Evolutionary conservation across 2,329 filamentous ascomycete species (phyloP), one percentile per base, ranked within the genome.

Genomic region (Sporothrix dimorphospora): DNA sequence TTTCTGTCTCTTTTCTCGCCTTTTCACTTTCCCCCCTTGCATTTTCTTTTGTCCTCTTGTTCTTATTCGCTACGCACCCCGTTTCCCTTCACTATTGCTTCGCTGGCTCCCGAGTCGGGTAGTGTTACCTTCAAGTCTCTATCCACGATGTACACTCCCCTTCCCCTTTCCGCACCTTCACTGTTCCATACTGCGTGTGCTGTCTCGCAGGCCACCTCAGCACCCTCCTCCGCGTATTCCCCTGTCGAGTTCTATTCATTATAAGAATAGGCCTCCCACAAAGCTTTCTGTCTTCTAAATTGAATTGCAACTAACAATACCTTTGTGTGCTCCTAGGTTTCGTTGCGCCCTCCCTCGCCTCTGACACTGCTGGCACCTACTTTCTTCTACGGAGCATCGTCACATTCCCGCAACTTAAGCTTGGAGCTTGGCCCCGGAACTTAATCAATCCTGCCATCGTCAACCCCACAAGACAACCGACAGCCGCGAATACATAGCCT

Each of bases 211-310:
- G 8, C 40, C 27, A 59, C 40, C 14, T n/a, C 16, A 19, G 59
- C 38, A 8, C n/a, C 12, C 7, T 30, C 27, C 45, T 7, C 16
- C 9, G 3, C 47, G 11, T 49, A 19, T n/a, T 12, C 16, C 8
- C 30, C n/a, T 38, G 40, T 63, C 57, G 14, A 49, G 6, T 53
- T 19, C 24, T 66, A 1, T 49, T 6, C 16, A 27, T 53, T 71
- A 53, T 42, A 71, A 70, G 57, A 65, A 40, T n/a, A 53, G 16
- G 1, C 7, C 45, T 53, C 57, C 57, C 57, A 59, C 69, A 47
- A 45, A 12, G n/a, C 24, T 69, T 47, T 69, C 5, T 16, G 4
- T 70, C 27, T 21, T 63, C 9, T 14, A 51, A 40, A 24, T n/a
- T 40, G 16, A 11, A 47, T 34, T 57, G 34, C 12, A 45, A 19